Evolutionary conservation across 441 rosid genomes (phyloP), one percentile per base, ranked within the genome.

Genomic region (Euphorbia celastroides): DNA sequence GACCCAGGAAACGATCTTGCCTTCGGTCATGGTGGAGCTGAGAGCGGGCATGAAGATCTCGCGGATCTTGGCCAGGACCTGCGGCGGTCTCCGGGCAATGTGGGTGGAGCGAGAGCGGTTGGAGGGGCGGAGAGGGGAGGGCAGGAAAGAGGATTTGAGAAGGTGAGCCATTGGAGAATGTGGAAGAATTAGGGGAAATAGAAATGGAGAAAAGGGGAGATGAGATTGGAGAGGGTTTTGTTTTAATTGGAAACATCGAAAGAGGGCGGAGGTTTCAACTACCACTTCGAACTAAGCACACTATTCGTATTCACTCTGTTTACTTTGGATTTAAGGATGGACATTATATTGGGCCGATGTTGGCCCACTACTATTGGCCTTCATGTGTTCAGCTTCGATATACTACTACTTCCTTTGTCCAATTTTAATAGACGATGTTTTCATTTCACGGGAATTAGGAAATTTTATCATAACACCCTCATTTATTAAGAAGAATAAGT

Each of bases 41-140:
- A 93, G 94, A 0, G 98, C 95, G 9, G 97, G 98, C 97, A 93
- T 93, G 85, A 93, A 93, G 70, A 93, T 93, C 80, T 93, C 97
- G 7, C 97, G 84, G 74, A 93, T 86, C 86, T 90, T 93, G 30
- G 96, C 77, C 32, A 83, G 86, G 57, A 91, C 82, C 7, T 60
- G 60, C 36, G 51, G 1, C 48, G 76, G 56, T 59, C 60, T n/a
- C 36, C 31, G 48, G 20, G 75, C 13, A 72, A 54, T 44, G 57
- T 65, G 70, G 68, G 64, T 23, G 17, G 68, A 55, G 9, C 28
- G 65, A 61, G 44, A 74, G 13, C 5, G 36, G 41, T 63, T 76
- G 22, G 72, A 50, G 31, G 44, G 67, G 28, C 69, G 62, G n/a
- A 73, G 80, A 44, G 71, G 73, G 41, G 42, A 10, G 2, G 90